These are phyloP conservation scores for Silene vulgaris DNA, from an alignment of 179 eudicot species.

Conservation along the genomic window DNA sequence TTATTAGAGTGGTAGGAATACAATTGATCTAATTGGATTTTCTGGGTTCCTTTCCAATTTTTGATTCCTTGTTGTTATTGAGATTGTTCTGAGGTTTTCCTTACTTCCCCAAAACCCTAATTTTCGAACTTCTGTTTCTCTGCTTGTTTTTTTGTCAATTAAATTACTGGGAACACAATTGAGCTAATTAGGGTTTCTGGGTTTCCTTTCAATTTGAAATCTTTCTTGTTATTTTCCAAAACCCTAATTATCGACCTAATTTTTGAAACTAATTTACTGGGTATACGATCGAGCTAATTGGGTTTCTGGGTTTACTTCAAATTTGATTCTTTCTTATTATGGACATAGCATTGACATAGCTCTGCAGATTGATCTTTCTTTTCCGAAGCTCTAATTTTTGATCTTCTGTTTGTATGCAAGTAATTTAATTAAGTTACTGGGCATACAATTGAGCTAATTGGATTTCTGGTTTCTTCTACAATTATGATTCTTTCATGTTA, in stretches of 20 bases:
- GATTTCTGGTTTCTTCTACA: constrained; percentile 13
- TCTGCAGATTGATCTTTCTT: constrained; percentile 2
- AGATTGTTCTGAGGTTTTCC: background rate
- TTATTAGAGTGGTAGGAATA: background rate
- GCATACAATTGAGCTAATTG: background rate
- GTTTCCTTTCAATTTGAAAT: background rate
- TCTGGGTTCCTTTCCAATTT: background rate
- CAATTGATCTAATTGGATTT: constrained; percentile 20
- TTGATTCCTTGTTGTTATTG: background rate
- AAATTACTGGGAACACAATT: background rate
- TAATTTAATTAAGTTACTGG: background rate
- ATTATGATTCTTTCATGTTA: constrained; percentile 1
- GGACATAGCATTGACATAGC: background rate
- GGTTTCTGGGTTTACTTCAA: constrained; percentile 11
- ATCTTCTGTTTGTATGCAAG: background rate
- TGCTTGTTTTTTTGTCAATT: background rate
- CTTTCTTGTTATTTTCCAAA: background rate
- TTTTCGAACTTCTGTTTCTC: background rate
- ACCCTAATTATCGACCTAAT: constrained; percentile 15
- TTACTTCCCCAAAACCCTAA: constrained; percentile 24
- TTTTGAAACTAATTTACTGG: background rate
- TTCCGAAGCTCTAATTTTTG: constrained; percentile 18
- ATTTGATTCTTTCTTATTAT: background rate
- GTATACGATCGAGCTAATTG: constrained; percentile 6
- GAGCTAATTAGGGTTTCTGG: constrained; percentile 19